Evolutionary conservation across 192 early-diverging fungal genomes (phyloP).

Genomic region (Mortierella claussenii): DNA sequence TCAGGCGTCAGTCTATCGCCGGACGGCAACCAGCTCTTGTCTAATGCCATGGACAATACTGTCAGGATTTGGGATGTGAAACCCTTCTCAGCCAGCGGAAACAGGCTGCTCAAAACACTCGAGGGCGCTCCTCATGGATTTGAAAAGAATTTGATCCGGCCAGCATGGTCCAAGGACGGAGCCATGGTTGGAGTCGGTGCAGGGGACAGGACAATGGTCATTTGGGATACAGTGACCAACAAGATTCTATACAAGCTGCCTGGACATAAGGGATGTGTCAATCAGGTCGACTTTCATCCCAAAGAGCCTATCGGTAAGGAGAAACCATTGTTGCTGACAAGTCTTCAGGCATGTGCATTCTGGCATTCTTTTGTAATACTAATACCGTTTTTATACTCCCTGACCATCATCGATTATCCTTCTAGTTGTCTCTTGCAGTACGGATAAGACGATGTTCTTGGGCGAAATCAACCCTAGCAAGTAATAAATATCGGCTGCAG

Average conservation of each 20-base stretch:
- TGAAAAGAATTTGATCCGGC: conserved; percentile 92
- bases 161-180: conserved; percentile 90
- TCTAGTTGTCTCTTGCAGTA: conserved; percentile 80
- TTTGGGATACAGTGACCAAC: conserved; percentile 85
- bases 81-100: conserved; percentile 76
- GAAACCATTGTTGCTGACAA: not conserved
- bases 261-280: conserved; percentile 94
- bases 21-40: conserved; percentile 84
- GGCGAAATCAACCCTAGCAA: conserved; percentile 78
- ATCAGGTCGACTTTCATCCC: conserved; percentile 93
- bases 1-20: conserved; percentile 87
- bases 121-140: conserved; percentile 95
- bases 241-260: conserved; percentile 94
- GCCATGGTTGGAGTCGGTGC: conserved; percentile 85
- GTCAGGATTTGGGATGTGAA: conserved; percentile 96
- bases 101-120: conserved; percentile 82
- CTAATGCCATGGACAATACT: conserved; percentile 95
- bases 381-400: not conserved
- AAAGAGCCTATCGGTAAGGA: conserved; percentile 78
- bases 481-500: conserved; percentile 22
- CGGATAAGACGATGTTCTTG: conserved; percentile 89
- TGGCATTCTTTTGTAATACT: not conserved
- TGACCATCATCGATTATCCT: not conserved
- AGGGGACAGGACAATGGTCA: conserved; percentile 88
- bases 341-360: not conserved